Conservation (phyloP, 441 rosid species). For the Gossypium armourianum region DNA sequence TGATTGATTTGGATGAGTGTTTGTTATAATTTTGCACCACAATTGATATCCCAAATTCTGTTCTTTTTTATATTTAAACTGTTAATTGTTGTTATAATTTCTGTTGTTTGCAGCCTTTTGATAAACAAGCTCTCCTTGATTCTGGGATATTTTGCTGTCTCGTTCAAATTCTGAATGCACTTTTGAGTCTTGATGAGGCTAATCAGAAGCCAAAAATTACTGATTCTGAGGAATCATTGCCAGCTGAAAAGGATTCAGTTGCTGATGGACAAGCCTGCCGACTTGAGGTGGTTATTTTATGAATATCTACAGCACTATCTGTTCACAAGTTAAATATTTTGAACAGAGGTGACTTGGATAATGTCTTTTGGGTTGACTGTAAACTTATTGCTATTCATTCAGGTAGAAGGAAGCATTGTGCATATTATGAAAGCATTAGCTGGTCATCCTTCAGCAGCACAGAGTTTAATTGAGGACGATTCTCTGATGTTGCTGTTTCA, state of each 20-base stretch:
- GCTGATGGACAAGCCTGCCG: constrained; percentile 39
- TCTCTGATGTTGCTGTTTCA: constrained; percentile 78
- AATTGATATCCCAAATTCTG: neutral
- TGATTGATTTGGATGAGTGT: neutral
- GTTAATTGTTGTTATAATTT: constrained; percentile 8
- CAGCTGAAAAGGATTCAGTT: constrained; percentile 35
- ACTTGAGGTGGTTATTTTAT: constrained; percentile 54
- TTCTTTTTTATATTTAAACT: constrained; percentile 5
- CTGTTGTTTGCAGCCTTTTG: constrained; percentile 59
- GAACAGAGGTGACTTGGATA: constrained; percentile 1
- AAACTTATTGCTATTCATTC: constrained; percentile 21
- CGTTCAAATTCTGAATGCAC: constrained; percentile 64
- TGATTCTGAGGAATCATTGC: constrained; percentile 28
- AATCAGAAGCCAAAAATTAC: constrained; percentile 28
- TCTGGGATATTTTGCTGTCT: constrained; percentile 97
- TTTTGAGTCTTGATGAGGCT: constrained; percentile 50
- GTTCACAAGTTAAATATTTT: neutral
- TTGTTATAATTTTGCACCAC: neutral
- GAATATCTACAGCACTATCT: constrained; percentile 5
- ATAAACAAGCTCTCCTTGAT: constrained; percentile 90
- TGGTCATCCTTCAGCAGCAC: constrained; percentile 86
- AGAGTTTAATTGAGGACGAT: constrained; percentile 92
- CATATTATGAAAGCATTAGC: constrained; percentile 98
- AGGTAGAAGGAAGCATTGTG: constrained; percentile 90
- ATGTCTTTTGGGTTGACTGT: constrained; percentile 8